phyloP scores from a whole-genome alignment of 106 monocot genomes.

The Phalaenopsis equestris region DNA sequence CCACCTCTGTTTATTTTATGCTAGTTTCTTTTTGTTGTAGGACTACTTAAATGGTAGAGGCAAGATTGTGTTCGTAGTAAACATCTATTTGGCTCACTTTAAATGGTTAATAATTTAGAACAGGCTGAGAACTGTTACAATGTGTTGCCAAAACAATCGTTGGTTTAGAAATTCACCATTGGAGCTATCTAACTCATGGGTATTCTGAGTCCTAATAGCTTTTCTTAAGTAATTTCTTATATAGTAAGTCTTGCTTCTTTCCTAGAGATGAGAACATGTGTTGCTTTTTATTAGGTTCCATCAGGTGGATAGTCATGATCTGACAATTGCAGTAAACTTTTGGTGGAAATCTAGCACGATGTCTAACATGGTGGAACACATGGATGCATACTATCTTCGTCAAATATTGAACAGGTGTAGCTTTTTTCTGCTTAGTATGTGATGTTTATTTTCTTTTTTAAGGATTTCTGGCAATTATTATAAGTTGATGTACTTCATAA shows the following conservation, averaged over 20 bases:
- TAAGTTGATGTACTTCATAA: too few species aligned
- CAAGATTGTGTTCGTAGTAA: not conserved
- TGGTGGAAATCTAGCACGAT: slow-evolving; percentile 90
- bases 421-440: not conserved
- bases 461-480: too few species aligned
- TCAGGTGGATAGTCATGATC: slow-evolving; percentile 92
- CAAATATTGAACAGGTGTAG: slow-evolving; percentile 76
- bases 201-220: not conserved
- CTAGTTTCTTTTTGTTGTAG: not conserved
- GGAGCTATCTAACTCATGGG: not conserved
- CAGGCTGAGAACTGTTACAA: not conserved
- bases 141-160: not conserved
- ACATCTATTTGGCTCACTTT: not conserved
- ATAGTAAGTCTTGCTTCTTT: not conserved
- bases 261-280: not conserved
- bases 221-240: not conserved
- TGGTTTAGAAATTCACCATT: not conserved
- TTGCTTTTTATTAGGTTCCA: slow-evolving; percentile 60
- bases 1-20: not conserved
- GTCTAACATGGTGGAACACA: slow-evolving; percentile 75
- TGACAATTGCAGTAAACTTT: slow-evolving; percentile 89
- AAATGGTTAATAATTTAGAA: not conserved
- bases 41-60: not conserved
- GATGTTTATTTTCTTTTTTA: too few species aligned
- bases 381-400: slow-evolving; percentile 94